Evolutionary conservation across 2,329 filamentous ascomycete species (phyloP), one percentile per base, ranked within the genome.

Genomic region (Didymosphaeria variabile): DNA sequence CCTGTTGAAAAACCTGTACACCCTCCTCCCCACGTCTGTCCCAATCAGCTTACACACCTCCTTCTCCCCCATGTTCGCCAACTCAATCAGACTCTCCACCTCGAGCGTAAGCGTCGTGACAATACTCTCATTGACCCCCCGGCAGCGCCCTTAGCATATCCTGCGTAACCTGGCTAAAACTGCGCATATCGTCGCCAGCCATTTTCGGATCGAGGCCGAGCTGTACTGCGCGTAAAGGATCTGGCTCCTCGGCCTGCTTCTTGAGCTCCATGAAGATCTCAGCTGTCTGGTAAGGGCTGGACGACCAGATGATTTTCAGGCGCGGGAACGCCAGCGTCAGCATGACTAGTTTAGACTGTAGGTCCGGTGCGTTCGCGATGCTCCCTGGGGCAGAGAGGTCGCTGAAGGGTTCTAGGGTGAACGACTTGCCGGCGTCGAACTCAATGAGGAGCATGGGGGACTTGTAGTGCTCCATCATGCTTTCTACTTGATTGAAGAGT

Each of bases 231-330:
- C 88, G 88, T 38, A 97, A 85, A 1, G 95, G 95, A 76, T 99
- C 94, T 0, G 95, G 95, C 79, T 99, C 95, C 3, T 90, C 85
- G 69, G 94, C 91, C 71, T 93, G 90, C 67, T 93, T 91, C 82
- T 99, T 99, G 57, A 99, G 86, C 67, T 93, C 90, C 71, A 94
- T 90, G 76, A 99, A 98, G 64, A 99, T 98, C 81, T 98, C 94
- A 1, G 95, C 95, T 0, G 95, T 98, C 78, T 99, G 94, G 74
- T 97, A 97, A 0, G 95, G 94, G 12, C 90, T 93, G 9, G 88
- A 92, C 9, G 91, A 95, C 95, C 95, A 99, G 69, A 99, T 93
- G 69, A 99, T 91, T 66, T 92, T 90, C 52, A 99, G 85, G 23
- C 88, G 88, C 0, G 95, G 95, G 71, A 98, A 99, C 0, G 94